phyloP scores from a whole-genome alignment of 192 early-diverging fungal genomes.

The Coemansia sp. region DNA sequence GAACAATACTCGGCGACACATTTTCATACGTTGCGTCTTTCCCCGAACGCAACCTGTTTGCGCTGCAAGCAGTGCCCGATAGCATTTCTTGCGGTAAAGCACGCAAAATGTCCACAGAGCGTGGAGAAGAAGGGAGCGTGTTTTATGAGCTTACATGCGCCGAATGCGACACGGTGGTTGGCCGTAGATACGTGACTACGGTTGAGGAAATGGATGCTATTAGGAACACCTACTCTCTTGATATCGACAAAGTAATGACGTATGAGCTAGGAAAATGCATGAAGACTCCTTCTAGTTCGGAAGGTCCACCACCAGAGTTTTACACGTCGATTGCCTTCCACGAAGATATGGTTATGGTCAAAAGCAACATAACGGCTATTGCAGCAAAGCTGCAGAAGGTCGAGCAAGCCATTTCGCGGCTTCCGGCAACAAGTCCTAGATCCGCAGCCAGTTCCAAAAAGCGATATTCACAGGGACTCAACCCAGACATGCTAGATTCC shows the following conservation, averaged over 20 bases:
- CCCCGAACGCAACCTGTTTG: constrained; percentile 45
- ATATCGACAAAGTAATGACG: constrained; percentile 36
- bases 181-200: constrained; percentile 37
- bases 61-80: constrained; percentile 32
- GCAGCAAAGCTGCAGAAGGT: constrained; percentile 38
- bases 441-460: constrained; percentile 21
- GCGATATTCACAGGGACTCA: constrained; percentile 23
- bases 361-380: constrained; percentile 40
- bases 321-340: constrained; percentile 34
- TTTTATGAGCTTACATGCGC: constrained; percentile 37
- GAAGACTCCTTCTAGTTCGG: constrained; percentile 3
- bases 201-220: constrained; percentile 33
- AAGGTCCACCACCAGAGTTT: constrained; percentile 35
- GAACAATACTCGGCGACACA: constrained; percentile 49
- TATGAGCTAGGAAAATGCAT: constrained; percentile 50
- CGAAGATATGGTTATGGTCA: constrained; percentile 36
- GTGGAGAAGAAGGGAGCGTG: constrained; percentile 32
- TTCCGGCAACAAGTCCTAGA: constrained; percentile 26
- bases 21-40: constrained; percentile 45
- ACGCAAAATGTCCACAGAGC: constrained; percentile 25
- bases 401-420: constrained; percentile 24
- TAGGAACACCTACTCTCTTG: constrained; percentile 33
- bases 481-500: constrained; percentile 38
- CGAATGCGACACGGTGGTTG: constrained; percentile 35
- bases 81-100: constrained; percentile 23